A percentile compares a stretch with the other conserved stretches of the same genome.
Evolutionary conservation across 768 basidiomycete species (phyloP).

Genomic region (Terana coerulea): DNA sequence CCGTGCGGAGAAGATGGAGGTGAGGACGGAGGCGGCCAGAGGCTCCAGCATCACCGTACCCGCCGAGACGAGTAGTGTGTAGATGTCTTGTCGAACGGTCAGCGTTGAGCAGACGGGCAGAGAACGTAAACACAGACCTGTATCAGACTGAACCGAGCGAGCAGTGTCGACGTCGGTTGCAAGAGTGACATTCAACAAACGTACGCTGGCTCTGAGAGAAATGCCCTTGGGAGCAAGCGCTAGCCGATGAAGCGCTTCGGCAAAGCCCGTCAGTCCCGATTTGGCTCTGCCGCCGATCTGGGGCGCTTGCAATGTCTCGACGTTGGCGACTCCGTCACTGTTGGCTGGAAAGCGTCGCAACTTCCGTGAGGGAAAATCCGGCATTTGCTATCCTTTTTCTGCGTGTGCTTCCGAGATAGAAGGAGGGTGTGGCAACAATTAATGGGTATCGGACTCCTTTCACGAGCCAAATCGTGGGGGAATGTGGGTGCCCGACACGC

Average conservation of each 20-base stretch:
- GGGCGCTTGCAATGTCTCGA: too few species aligned
- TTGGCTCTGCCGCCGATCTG: not conserved
- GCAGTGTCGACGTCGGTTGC: not conserved
- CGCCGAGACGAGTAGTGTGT: constrained; percentile 18
- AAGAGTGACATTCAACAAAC: constrained; percentile 6
- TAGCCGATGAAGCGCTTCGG: not conserved
- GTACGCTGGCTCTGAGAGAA: not conserved
- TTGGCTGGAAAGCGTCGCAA: not conserved
- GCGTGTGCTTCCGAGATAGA: too few species aligned
- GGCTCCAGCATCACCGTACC: constrained; percentile 60
- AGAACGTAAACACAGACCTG: not conserved
- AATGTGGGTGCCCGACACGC: too few species aligned
- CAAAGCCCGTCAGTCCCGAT: constrained; percentile 1
- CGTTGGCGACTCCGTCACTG: too few species aligned
- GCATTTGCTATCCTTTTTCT: too few species aligned
- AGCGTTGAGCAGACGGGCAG: not conserved
- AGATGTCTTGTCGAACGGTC: not conserved
- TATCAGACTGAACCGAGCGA: constrained; percentile 1
- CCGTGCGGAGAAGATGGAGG: constrained; percentile 37
- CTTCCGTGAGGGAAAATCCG: too few species aligned
- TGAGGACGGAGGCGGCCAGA: constrained; percentile 50
- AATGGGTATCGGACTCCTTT: too few species aligned
- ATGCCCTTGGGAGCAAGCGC: constrained; percentile 1
- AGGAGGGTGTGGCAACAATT: too few species aligned
- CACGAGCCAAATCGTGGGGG: too few species aligned